Evolutionary conservation across 2,329 filamentous ascomycete species (phyloP), one percentile per base, ranked within the genome.

Genomic region (Talaromyces atroroseus): DNA sequence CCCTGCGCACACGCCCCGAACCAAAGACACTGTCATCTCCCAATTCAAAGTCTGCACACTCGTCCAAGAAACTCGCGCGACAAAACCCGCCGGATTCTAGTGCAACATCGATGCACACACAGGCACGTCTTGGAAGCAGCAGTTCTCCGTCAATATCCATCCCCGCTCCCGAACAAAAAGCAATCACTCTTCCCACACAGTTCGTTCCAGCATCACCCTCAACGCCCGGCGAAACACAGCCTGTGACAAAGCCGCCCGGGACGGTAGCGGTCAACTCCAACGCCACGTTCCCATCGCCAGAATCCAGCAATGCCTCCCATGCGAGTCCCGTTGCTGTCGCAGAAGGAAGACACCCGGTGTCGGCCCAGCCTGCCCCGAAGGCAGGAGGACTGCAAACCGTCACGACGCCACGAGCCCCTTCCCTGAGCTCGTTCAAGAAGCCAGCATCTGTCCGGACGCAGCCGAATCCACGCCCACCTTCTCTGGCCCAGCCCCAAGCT

Each of bases 201-300:
- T 6, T 26, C 21, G 47, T 29, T 40, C 54, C 54, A 23, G 46
- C 51, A 32, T 59, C 58, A 32, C 58, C 58, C 14, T 38, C 54
- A n/a, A 57, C 58, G 18, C 58, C 58, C 2, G 40, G 46, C 23
- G 24, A 21, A 54, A 53, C 54, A 53, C 58, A 49, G n/a, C 23
- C 44, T n/a, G 38, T 16, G 0, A 40, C 32, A 40, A 16, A 49
- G 18, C 23, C 44, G n/a, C 8, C 50, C 44, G 38, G 12, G 6
- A 16, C 44, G 7, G 23, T 49, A 59, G 36, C 49, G 58, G 21
- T 53, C 56, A 32, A 49, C 52, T 18, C 63, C 56, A 46, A 12
- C 54, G 2, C 55, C 59, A 58, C 66, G 4, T 62, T 69, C 49
- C 66, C 64, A 14, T 69, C 68, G 8, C 68, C 70, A 1, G 67